phyloP scores from a whole-genome alignment of 768 basidiomycete species.

The Russula earlei region DNA sequence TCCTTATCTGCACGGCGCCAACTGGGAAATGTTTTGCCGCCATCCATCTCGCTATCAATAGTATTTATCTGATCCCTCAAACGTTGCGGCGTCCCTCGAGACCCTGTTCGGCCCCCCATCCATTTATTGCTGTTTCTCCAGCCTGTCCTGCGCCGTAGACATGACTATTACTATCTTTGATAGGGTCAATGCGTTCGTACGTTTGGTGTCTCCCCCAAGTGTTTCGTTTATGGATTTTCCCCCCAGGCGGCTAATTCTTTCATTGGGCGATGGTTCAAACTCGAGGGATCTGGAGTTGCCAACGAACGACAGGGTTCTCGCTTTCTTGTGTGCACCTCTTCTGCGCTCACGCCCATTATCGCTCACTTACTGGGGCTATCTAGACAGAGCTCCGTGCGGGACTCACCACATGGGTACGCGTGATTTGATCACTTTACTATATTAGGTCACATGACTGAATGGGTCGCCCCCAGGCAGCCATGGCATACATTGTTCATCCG shows the following conservation, averaged over 20 bases:
- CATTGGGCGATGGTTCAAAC: slow-evolving; percentile 28
- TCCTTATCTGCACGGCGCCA: no score
- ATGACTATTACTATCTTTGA: slow-evolving; percentile 4
- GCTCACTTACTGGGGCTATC: not conserved
- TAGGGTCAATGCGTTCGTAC: slow-evolving; percentile 13
- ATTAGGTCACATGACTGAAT: slow-evolving; percentile 10
- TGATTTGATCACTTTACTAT: not conserved
- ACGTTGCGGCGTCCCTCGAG: no score
- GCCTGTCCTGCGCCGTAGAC: not conserved
- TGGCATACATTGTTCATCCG: slow-evolving; percentile 65
- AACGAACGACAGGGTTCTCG: slow-evolving; percentile 28
- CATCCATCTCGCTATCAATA: no score
- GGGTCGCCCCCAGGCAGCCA: slow-evolving; percentile 45
- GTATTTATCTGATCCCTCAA: no score
- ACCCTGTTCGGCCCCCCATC: no score
- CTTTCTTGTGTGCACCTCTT: slow-evolving; percentile 24
- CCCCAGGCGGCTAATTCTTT: slow-evolving; percentile 26
- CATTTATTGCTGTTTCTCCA: not conserved
- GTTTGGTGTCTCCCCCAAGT: not conserved
- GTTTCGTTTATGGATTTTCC: not conserved
- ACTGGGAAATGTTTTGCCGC: no score
- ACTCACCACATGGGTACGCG: slow-evolving; percentile 68
- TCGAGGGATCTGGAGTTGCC: slow-evolving; percentile 29
- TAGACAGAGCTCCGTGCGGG: slow-evolving; percentile 76
- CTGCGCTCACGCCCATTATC: not conserved